Percentiles rank a stretch among this genome's conserved stretches.
Conservation (phyloP, 2,329 filamentous ascomycete species). For the Chrysosporium keratinophilum region DNA sequence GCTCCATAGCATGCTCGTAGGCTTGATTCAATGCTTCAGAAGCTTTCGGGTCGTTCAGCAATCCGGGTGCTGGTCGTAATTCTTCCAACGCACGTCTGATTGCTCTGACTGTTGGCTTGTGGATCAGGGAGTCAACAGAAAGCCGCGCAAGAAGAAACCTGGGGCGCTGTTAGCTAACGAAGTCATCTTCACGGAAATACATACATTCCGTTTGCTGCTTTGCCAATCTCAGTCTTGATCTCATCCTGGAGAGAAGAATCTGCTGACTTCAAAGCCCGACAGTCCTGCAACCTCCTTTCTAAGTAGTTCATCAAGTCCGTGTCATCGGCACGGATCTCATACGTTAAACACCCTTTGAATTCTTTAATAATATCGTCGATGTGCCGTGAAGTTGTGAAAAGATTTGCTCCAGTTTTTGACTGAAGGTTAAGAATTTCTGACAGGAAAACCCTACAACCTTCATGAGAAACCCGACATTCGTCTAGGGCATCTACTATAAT, state of each 20-base stretch:
- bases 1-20: slow-evolving; percentile 36
- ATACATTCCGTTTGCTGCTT: slow-evolving; percentile 6
- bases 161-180: background rate
- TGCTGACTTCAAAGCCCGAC: too few species aligned
- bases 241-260: slow-evolving; percentile 10
- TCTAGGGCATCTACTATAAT: slow-evolving; percentile 20
- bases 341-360: too few species aligned
- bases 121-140: slow-evolving; percentile 18
- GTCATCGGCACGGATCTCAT: too few species aligned
- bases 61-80: slow-evolving; percentile 24
- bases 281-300: too few species aligned
- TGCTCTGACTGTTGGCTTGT: slow-evolving; percentile 17
- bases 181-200: slow-evolving; percentile 17
- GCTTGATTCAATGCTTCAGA: slow-evolving; percentile 26
- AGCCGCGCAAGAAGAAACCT: slow-evolving; percentile 25
- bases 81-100: slow-evolving; percentile 22
- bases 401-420: too few species aligned
- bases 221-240: slow-evolving; percentile 13
- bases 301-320: too few species aligned
- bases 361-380: too few species aligned
- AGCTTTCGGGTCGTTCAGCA: slow-evolving; percentile 24
- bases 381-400: too few species aligned
- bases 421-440: background rate
- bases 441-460: background rate
- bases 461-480: slow-evolving; percentile 12